Conservation (phyloP, 2,329 filamentous ascomycete species). For the Ceratocystis colombiana region DNA sequence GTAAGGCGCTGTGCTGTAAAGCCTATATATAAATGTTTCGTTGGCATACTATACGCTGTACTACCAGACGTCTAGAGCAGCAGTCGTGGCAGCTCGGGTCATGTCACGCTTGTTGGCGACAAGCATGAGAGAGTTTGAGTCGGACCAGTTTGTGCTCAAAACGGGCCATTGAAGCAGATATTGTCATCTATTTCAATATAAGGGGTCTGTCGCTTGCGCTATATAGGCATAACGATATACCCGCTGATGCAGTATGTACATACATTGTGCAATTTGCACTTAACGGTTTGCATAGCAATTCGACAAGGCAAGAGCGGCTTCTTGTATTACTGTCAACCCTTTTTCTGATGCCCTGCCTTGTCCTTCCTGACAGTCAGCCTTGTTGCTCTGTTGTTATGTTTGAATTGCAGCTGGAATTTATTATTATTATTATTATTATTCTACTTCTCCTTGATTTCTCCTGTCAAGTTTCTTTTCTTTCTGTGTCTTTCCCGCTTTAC, state of each 20-base stretch:
- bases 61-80: too few species aligned
- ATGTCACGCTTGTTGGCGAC: slow-evolving; percentile 1
- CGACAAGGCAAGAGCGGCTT: too few species aligned
- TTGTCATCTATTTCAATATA: too few species aligned
- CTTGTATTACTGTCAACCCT: not conserved
- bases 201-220: too few species aligned
- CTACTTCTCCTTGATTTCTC: not conserved
- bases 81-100: not conserved
- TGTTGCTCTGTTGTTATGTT: slow-evolving; percentile 12
- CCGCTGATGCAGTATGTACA: not conserved
- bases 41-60: too few species aligned
- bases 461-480: not conserved
- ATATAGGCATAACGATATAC: not conserved
- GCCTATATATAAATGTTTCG: too few species aligned
- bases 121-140: not conserved
- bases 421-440: slow-evolving; percentile 5
- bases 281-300: too few species aligned
- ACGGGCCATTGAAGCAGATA: too few species aligned
- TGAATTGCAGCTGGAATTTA: slow-evolving; percentile 8
- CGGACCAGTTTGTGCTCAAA: too few species aligned
- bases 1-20: not conserved
- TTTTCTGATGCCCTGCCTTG: slow-evolving; percentile 2
- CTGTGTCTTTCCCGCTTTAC: not conserved
- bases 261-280: not conserved
- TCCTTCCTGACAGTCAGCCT: too few species aligned